Conservation (phyloP, 2,329 filamentous ascomycete species). For the Drechslerella stenobrocha region DNA sequence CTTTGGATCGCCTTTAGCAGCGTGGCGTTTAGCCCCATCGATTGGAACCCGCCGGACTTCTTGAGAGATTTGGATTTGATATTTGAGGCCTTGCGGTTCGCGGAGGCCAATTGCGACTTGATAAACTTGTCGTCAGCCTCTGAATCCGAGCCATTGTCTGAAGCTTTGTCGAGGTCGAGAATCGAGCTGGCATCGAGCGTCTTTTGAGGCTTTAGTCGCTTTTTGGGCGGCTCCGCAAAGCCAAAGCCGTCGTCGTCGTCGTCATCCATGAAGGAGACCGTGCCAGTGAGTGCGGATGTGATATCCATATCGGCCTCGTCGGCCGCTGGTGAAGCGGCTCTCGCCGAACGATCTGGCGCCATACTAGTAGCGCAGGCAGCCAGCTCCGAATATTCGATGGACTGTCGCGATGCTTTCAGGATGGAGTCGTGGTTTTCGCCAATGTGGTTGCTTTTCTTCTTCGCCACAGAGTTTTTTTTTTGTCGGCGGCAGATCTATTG, state of each 20-base stretch:
- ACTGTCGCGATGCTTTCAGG: background rate
- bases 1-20: conserved; percentile 86
- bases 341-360: conserved; percentile 60
- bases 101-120: conserved; percentile 79
- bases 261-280: conserved; percentile 68
- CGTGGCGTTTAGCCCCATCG: conserved; percentile 68
- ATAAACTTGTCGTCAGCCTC: conserved; percentile 83
- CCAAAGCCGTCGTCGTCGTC: conserved; percentile 62
- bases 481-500: conserved; percentile 18
- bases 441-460: background rate
- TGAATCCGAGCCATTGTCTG: conserved; percentile 63
- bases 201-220: conserved; percentile 56
- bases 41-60: conserved; percentile 95
- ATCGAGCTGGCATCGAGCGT: conserved; percentile 66
- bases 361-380: conserved; percentile 7
- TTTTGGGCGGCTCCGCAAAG: conserved; percentile 57
- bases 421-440: conserved; percentile 2
- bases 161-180: conserved; percentile 62
- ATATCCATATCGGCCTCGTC: conserved; percentile 95
- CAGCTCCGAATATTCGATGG: background rate
- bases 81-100: conserved; percentile 81
- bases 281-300: conserved; percentile 58
- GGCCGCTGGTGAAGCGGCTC: conserved; percentile 75
- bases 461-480: conserved; percentile 47
- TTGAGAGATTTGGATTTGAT: conserved; percentile 83